Percentiles rank a stretch among this genome's conserved stretches.
Evolutionary conservation across 192 early-diverging fungal genomes (phyloP).

Genomic region (Endogone sp.): DNA sequence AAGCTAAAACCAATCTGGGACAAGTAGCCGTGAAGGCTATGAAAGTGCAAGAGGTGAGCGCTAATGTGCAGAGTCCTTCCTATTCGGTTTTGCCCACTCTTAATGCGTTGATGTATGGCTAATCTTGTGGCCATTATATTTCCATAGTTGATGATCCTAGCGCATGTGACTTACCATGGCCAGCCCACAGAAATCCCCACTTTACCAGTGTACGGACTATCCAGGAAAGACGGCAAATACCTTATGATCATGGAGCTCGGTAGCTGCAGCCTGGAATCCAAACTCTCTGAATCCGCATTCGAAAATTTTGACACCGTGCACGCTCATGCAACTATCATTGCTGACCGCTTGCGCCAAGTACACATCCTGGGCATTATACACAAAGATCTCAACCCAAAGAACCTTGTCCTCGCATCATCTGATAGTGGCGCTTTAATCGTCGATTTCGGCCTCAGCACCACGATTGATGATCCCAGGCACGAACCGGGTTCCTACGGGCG

Average conservation of each 20-base stretch:
- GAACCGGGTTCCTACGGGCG: background rate
- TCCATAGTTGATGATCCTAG: background rate
- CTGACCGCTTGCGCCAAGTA: background rate
- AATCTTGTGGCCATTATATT: background rate
- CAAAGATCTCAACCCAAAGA: background rate
- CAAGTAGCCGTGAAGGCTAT: background rate
- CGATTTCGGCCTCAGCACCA: background rate
- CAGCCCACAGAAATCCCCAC: background rate
- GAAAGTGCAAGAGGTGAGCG: background rate
- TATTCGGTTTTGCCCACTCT: background rate
- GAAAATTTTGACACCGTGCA: background rate
- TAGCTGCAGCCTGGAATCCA: background rate
- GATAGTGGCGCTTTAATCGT: background rate
- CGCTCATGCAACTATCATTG: background rate
- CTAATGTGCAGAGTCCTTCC: background rate
- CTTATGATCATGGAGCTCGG: background rate
- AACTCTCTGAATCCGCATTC: background rate
- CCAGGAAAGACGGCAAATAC: background rate
- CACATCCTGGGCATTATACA: background rate
- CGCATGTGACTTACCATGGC: background rate
- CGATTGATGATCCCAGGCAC: background rate
- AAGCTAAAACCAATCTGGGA: background rate
- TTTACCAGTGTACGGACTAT: background rate
- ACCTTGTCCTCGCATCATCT: background rate
- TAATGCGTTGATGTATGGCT: background rate